Base-by-base conservation (phyloP, 169 alveolate species). In the Plasmodium gonderi region DNA sequence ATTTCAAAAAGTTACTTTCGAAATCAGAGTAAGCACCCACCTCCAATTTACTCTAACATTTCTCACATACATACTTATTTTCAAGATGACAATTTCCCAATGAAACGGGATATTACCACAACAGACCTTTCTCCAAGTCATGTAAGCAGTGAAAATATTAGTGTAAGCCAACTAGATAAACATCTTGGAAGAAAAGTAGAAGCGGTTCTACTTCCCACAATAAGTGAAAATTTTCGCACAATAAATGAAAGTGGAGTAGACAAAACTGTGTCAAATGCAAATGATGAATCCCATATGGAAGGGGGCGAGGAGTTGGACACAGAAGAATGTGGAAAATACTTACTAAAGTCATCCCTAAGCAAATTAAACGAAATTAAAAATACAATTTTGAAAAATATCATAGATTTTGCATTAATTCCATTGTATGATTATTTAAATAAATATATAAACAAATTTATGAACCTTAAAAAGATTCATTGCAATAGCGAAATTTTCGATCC, bases 361-460 rank as follows among this genome's bases (percentile, higher is more conserved):
- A 85, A 85, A 85, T 75, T 85, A 51, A 85, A 85, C 29, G 92
- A 85, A 74, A 85, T 85, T 6, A 85, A 85, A 85, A 85, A 40
- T 49, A 74, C 92, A n/a, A 85, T 85, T 49, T 14, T 51, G 31
- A 85, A 85, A 38, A 85, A 85, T 74, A n/a, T 85, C 42, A 75
- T 85, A 11, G 36, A 85, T 3, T 85, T 85, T 6, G 23, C 85
- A 0, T 54, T 85, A 85, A 74, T 85, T 60, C 92, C 92, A n/a
- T 26, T 85, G 67, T 74, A 51, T 65, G 87, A 42, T 14, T 72
- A 85, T 44, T 51, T 77, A 54, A 54, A 72, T 49, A 85, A 51
- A 44, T 85, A 85, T 44, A 49, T 77, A 12, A 14, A 7, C n/a
- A 74, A 75, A 42, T n/a, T 85, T n/a, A 20, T 8, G 7, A n/a